Evolutionary conservation across 441 rosid species (phyloP), one percentile per base, ranked within the genome.

Genomic region (Populus hybrid): DNA sequence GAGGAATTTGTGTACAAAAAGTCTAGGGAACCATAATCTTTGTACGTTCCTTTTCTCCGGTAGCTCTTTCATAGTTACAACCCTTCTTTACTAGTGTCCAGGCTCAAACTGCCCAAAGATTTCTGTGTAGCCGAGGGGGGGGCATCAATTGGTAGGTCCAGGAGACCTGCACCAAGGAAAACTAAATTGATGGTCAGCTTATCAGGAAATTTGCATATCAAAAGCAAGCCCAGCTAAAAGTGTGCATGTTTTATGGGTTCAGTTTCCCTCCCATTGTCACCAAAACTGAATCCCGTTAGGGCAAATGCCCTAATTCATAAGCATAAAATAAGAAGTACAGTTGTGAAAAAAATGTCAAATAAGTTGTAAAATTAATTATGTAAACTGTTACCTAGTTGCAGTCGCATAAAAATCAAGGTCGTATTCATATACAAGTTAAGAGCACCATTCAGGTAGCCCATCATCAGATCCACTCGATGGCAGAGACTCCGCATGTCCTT

Each of bases 361-460:
- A 23, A 18, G 61, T 16, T 53, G 21, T 18, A 53, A 16, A 6
- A 20, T 12, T 6, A 6, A 20, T 12, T 6, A 18, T 50, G 5
- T 53, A 53, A 4, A 18, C 21, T 11, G 40, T 73, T 20, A 31
- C 67, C 29, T 28, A 28, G 29, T 40, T 64, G 20, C 65, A 76
- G 75, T 85, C 73, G 72, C 83, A 59, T 70, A 29, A 76, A 66
- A 36, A 69, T n/a, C 21, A 61, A 56, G 74, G 71, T 87, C 83
- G 93, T 84, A 91, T 89, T 87, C 83, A 95, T 84, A 93, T 91
- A 81, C 97, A 95, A 75, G 24, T 24, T 24, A 24, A 95, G 97
- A 33, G 99, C 95, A 79, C 97, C 83, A 95, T 81, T 95, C 95
- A 69, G 86, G 91, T 40, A 86, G 87, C 76, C 83, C 89, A 74